phyloP scores from a whole-genome alignment of 75 land plant genomes.

The Pinus albicaulis region DNA sequence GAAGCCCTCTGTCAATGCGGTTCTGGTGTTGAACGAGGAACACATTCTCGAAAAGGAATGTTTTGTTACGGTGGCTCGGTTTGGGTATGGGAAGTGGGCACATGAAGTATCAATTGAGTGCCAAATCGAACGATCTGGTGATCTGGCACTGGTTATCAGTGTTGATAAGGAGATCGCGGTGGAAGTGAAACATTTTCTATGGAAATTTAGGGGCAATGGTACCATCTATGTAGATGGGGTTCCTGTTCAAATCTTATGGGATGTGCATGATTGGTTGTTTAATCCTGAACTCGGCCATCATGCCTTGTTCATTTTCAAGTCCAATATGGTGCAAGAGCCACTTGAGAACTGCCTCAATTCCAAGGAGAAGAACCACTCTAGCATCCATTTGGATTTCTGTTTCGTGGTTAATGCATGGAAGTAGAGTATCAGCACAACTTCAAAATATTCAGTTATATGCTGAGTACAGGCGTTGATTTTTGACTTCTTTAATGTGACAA shows the following conservation, averaged over 20 bases:
- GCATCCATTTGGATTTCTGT: not conserved
- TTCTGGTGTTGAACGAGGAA: conserved; percentile 63
- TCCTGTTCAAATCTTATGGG: conserved; percentile 59
- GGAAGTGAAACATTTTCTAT: conserved; percentile 16
- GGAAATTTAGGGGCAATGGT: conserved; percentile 37
- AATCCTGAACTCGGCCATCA: conserved; percentile 33
- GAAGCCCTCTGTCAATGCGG: conserved; percentile 32
- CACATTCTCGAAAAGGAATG: conserved; percentile 76
- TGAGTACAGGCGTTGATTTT: conserved; percentile 43
- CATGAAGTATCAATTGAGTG: conserved; percentile 24
- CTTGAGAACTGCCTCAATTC: not conserved
- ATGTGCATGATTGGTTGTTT: conserved; percentile 92
- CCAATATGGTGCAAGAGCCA: not conserved
- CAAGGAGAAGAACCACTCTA: conserved; percentile 5
- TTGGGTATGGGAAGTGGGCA: conserved; percentile 53
- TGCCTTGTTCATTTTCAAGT: conserved; percentile 18
- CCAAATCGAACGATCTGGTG: conserved; percentile 29
- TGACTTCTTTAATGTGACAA: too few species aligned
- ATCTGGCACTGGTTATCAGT: conserved; percentile 24
- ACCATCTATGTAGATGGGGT: conserved; percentile 16
- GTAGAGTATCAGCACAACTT: not conserved
- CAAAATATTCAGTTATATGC: conserved; percentile 22
- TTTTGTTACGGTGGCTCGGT: conserved; percentile 73
- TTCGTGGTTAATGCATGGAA: conserved; percentile 22
- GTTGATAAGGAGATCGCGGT: conserved; percentile 53